These are phyloP conservation scores for Sporisorium scitamineum DNA, from an alignment of 1,284 basidiomycete genomes.

Conservation along the genomic window DNA sequence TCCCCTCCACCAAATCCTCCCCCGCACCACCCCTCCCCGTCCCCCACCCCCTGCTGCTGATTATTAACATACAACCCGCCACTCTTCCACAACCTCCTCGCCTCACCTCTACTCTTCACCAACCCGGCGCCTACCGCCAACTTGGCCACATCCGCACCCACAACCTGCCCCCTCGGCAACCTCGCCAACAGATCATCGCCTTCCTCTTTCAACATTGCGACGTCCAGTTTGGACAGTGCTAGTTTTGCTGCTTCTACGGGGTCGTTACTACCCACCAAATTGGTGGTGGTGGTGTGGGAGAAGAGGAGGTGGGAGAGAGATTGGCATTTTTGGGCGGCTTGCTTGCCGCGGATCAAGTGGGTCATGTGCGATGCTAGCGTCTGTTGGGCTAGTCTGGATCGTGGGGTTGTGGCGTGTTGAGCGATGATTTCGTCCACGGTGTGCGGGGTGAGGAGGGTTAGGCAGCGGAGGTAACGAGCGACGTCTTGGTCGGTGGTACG, in stretches of 20 bases:
- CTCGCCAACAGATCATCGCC: background rate
- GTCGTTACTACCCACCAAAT: no score
- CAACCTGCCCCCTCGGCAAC: conserved; percentile 6
- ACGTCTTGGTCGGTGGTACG: conserved; percentile 85
- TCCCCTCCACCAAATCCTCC: conserved; percentile 4
- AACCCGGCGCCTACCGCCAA: conserved; percentile 2
- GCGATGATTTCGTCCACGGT: conserved; percentile 76
- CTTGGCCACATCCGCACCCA: conserved; percentile 11
- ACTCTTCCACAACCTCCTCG: conserved; percentile 19
- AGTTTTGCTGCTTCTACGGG: conserved; percentile 69
- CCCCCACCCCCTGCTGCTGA: background rate
- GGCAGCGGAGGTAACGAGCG: conserved; percentile 81
- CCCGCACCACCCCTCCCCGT: background rate
- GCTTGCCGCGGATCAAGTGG: conserved; percentile 74
- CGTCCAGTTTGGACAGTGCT: conserved; percentile 1
- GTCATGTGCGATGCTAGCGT: conserved; percentile 87
- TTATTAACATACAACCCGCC: conserved; percentile 47
- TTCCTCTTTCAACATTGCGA: background rate
- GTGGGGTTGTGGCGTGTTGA: no score
- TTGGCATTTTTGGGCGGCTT: conserved; percentile 71
- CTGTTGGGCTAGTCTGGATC: conserved; percentile 84
- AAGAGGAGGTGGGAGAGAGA: conserved; percentile 77
- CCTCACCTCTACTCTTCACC: conserved; percentile 34
- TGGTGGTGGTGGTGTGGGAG: conserved; percentile 7
- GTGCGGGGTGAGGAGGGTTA: conserved; percentile 80